Evolutionary conservation across 163 green algal species (phyloP).

Genomic region (Scenedesmus sp.): DNA sequence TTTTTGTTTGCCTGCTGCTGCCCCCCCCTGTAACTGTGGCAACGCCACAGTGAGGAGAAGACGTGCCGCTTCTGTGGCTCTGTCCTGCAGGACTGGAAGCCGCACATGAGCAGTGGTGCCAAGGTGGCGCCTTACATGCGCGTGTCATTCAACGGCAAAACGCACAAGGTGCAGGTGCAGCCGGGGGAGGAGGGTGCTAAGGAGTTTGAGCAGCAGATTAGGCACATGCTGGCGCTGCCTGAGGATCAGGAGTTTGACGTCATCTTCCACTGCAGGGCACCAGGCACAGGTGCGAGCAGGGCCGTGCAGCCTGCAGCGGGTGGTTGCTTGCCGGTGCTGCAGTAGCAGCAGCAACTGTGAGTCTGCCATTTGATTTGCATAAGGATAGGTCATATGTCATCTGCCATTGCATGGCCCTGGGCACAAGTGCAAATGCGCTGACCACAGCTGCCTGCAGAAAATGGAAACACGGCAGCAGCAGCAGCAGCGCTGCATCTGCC

Average conservation of each 20-base stretch:
- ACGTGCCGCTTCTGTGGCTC: constrained; percentile 69
- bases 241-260: constrained; percentile 60
- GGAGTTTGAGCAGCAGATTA: constrained; percentile 66
- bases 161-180: constrained; percentile 67
- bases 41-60: constrained; percentile 58
- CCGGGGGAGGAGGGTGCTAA: constrained; percentile 58
- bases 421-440: too few relatives aligned
- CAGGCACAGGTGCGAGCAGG: constrained; percentile 56
- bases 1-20: neutral
- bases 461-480: neutral
- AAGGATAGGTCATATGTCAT: too few relatives aligned
- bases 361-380: too few relatives aligned
- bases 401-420: too few relatives aligned
- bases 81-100: constrained; percentile 65
- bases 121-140: constrained; percentile 68
- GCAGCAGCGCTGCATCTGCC: neutral
- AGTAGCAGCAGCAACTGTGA: neutral
- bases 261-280: constrained; percentile 69
- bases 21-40: neutral
- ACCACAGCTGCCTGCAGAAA: too few relatives aligned
- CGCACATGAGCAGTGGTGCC: constrained; percentile 41
- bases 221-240: constrained; percentile 63
- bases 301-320: neutral
- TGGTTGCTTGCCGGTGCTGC: neutral
- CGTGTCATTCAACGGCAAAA: constrained; percentile 58